A percentile compares a stretch with the other conserved stretches of the same genome.
phyloP scores from a whole-genome alignment of 345 rosid genomes.

The Eucalyptus cloeziana region DNA sequence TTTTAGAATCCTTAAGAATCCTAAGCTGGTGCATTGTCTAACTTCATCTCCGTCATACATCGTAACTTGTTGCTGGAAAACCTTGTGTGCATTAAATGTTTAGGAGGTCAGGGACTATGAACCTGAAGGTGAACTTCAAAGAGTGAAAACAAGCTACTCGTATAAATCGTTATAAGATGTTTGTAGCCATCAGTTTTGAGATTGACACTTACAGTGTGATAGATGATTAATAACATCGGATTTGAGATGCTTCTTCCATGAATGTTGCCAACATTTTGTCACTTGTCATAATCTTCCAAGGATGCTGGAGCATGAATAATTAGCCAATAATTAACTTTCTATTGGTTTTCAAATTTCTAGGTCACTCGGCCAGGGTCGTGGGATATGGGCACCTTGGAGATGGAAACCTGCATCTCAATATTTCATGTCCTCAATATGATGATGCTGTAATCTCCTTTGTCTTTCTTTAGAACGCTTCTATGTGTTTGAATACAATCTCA shows the following conservation, averaged over 20 bases:
- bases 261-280: neutral
- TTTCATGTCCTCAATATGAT: slow-evolving; percentile 55
- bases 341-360: slow-evolving; percentile 15
- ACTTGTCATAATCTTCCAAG: neutral
- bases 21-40: neutral
- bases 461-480: neutral
- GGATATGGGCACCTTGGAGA: slow-evolving; percentile 97
- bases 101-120: neutral
- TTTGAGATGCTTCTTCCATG: neutral
- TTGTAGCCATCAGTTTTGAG: neutral
- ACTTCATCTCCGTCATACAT: neutral
- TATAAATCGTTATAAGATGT: neutral
- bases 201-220: neutral
- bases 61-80: neutral
- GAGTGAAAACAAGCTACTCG: neutral
- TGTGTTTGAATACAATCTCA: neutral
- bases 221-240: neutral
- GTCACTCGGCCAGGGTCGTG: slow-evolving; percentile 57
- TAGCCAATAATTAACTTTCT: neutral
- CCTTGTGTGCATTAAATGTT: neutral
- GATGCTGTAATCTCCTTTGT: slow-evolving; percentile 34
- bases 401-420: slow-evolving; percentile 84
- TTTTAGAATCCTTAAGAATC: neutral
- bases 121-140: neutral
- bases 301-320: neutral